phyloP scores from a whole-genome alignment of 352 stramenopile genomes.

The Phytophthora tentaculata region DNA sequence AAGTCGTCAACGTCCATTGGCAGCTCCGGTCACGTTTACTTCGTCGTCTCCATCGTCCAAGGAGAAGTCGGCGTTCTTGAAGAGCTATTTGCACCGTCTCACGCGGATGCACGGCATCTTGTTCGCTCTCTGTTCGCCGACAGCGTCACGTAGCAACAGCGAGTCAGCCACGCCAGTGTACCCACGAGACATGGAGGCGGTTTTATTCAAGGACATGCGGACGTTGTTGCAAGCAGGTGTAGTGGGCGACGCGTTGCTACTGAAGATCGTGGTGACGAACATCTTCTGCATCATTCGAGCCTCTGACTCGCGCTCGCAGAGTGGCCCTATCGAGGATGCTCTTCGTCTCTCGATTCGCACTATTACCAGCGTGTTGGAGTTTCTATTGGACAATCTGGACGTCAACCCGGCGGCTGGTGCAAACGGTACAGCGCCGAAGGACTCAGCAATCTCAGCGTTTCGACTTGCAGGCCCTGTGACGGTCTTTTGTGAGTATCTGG shows the following conservation, averaged over 20 bases:
- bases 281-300: slow-evolving; percentile 73
- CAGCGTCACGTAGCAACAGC: slow-evolving; percentile 16
- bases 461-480: slow-evolving; percentile 62
- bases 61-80: slow-evolving; percentile 86
- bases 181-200: slow-evolving; percentile 70
- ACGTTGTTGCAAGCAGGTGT: slow-evolving; percentile 62
- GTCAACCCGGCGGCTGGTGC: slow-evolving; percentile 23
- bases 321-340: slow-evolving; percentile 45
- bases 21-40: slow-evolving; percentile 47
- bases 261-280: slow-evolving; percentile 84
- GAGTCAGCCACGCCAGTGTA: slow-evolving; percentile 40
- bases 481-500: slow-evolving; percentile 76
- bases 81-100: slow-evolving; percentile 88
- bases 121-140: slow-evolving; percentile 58
- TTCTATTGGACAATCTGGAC: slow-evolving; percentile 45
- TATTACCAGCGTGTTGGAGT: slow-evolving; percentile 57
- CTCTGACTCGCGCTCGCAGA: slow-evolving; percentile 26
- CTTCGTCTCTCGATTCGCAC: slow-evolving; percentile 60
- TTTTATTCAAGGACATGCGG: slow-evolving; percentile 67
- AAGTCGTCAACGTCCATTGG: slow-evolving; percentile 74
- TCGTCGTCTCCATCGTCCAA: slow-evolving; percentile 53
- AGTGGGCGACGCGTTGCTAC: slow-evolving; percentile 74
- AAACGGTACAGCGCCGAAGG: slow-evolving; percentile 28
- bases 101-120: slow-evolving; percentile 87
- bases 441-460: slow-evolving; percentile 29